Percentiles rank a stretch among this genome's conserved stretches.
phyloP scores from a whole-genome alignment of 495 filamentous ascomycete genomes.

The Aspergillus campestris region DNA sequence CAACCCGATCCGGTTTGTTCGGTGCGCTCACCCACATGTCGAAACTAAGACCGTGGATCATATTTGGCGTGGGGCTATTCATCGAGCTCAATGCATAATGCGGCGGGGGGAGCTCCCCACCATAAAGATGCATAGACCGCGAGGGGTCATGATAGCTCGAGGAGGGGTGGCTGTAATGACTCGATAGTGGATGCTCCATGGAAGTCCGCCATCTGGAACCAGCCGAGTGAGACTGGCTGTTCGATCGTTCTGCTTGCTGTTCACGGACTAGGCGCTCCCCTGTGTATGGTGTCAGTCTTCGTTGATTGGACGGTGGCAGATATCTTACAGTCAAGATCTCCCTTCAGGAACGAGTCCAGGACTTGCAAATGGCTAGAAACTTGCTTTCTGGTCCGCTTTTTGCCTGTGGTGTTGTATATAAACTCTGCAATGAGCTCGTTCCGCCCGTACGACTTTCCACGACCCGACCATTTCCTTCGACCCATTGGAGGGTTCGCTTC shows the following conservation, averaged over 20 bases:
- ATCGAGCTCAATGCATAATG: constrained; percentile 30
- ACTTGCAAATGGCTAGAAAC: constrained; percentile 97
- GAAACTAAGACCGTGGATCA: constrained; percentile 39
- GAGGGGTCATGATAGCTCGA: constrained; percentile 26
- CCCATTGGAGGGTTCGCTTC: constrained; percentile 76
- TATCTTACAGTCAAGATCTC: constrained; percentile 45
- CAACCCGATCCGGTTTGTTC: constrained; percentile 31
- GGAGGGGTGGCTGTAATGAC: constrained; percentile 24
- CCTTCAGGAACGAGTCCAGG: constrained; percentile 70
- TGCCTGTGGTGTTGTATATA: constrained; percentile 62
- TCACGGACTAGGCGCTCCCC: constrained; percentile 40
- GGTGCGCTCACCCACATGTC: constrained; percentile 44
- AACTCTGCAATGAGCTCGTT: constrained; percentile 88
- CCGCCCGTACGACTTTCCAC: constrained; percentile 67
- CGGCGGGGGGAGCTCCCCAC: constrained; percentile 29
- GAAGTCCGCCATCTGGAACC: constrained; percentile 32
- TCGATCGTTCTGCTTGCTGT: constrained; percentile 29
- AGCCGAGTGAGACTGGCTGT: constrained; percentile 24
- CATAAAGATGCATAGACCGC: constrained; percentile 28
- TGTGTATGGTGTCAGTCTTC: constrained; percentile 12
- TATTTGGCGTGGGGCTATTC: constrained; percentile 23
- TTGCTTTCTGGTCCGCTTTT: constrained; percentile 66
- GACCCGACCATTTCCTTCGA: constrained; percentile 63
- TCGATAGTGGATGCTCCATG: constrained; percentile 32
- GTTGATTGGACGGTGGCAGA: not conserved